Conservation (phyloP, 371 early-diverging fungal species). For the Mortierella sp. region DNA sequence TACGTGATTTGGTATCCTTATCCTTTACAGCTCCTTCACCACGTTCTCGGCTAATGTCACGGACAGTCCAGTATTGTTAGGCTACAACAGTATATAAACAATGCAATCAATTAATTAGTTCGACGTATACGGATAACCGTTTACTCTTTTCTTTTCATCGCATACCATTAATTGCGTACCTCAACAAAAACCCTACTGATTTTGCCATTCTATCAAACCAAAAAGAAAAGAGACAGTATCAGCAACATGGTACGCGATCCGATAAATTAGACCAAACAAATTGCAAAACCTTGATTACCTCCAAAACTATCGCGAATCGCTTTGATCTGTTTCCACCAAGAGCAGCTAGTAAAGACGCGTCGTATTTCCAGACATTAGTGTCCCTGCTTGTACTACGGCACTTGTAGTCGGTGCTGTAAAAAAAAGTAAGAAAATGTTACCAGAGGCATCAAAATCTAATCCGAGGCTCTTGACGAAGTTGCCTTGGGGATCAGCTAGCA, state of each 20-base stretch:
- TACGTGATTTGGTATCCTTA: no score
- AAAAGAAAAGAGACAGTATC: no score
- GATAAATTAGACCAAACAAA: neutral
- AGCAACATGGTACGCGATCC: no score
- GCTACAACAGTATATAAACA: slow-evolving; percentile 29
- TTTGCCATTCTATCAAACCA: slow-evolving; percentile 40
- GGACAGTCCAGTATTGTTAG: slow-evolving; percentile 69
- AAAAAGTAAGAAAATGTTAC: slow-evolving; percentile 15
- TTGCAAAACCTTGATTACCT: slow-evolving; percentile 39
- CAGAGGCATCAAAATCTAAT: slow-evolving; percentile 71
- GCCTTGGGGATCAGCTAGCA: slow-evolving; percentile 77
- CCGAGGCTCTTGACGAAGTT: slow-evolving; percentile 74
- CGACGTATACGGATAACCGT: no score
- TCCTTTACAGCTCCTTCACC: slow-evolving; percentile 47
- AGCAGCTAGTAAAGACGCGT: slow-evolving; percentile 52
- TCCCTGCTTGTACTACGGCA: neutral
- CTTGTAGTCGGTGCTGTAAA: neutral
- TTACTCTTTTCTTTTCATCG: no score
- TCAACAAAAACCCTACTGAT: slow-evolving; percentile 57
- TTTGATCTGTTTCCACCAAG: slow-evolving; percentile 77
- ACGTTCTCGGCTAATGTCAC: slow-evolving; percentile 68
- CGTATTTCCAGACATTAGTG: neutral
- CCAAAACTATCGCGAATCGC: slow-evolving; percentile 77
- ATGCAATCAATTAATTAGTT: no score
- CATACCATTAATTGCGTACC: slow-evolving; percentile 17